Conservation (phyloP, 495 filamentous ascomycete genomes). For the Bacidia rubella region DNA sequence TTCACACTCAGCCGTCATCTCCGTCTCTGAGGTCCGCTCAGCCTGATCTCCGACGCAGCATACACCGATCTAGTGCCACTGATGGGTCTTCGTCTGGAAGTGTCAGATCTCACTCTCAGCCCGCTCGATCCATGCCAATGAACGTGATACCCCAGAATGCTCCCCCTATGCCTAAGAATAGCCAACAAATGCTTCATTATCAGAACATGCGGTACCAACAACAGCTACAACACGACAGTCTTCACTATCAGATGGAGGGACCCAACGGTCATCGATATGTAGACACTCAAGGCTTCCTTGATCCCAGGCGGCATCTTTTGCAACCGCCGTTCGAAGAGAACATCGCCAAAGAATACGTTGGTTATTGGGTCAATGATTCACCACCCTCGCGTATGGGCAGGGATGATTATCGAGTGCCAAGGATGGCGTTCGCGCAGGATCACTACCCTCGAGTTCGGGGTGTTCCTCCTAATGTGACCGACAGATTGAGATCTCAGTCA, state of each 20-base stretch:
- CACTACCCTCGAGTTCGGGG: slow-evolving; percentile 33
- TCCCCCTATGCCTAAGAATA: slow-evolving; percentile 24
- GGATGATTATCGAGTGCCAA: slow-evolving; percentile 31
- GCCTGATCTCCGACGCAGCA: slow-evolving; percentile 43
- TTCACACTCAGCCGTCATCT: slow-evolving; percentile 48
- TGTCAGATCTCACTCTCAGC: slow-evolving; percentile 52
- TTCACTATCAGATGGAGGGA: slow-evolving; percentile 6
- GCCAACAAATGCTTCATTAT: slow-evolving; percentile 27
- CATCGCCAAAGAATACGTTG: slow-evolving; percentile 46
- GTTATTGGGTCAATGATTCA: slow-evolving; percentile 48
- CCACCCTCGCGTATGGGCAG: slow-evolving; percentile 38
- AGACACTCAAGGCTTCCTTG: slow-evolving; percentile 15
- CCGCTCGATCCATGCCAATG: slow-evolving; percentile 39
- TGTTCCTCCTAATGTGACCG: slow-evolving; percentile 31
- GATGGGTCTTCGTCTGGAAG: slow-evolving; percentile 39
- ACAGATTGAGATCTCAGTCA: slow-evolving; percentile 29
- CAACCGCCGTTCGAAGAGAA: slow-evolving; percentile 28
- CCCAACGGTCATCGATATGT: slow-evolving; percentile 18
- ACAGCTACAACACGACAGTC: slow-evolving; percentile 4
- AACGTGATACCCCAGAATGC: slow-evolving; percentile 6
- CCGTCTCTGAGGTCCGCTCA: slow-evolving; percentile 40
- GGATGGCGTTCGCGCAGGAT: slow-evolving; percentile 35
- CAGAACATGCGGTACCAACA: slow-evolving; percentile 22
- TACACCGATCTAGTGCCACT: slow-evolving; percentile 41
- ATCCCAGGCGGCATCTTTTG: slow-evolving; percentile 11